Percentiles rank a stretch among this genome's conserved stretches.
phyloP scores from a whole-genome alignment of 768 basidiomycete genomes.

The Trametes villosa region DNA sequence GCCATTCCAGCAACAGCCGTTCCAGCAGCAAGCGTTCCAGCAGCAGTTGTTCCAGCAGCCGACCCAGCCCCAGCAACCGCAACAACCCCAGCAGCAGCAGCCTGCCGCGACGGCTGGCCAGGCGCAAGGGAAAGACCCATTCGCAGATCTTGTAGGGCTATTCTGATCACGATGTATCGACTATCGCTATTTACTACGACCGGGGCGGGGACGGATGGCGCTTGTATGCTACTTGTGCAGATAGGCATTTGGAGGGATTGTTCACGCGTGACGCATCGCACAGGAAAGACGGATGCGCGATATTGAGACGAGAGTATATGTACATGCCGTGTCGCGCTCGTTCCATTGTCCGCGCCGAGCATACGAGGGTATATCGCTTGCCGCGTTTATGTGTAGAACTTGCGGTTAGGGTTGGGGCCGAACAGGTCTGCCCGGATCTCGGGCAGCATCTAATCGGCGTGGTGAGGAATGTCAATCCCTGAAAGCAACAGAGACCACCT shows the following conservation, averaged over 20 bases:
- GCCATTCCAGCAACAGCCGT: slow-evolving; percentile 23
- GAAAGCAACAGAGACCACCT: slow-evolving; percentile 30
- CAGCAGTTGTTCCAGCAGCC: slow-evolving; percentile 20
- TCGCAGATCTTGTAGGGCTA: slow-evolving; percentile 79
- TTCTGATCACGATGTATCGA: slow-evolving; percentile 55
- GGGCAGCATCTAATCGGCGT: slow-evolving; percentile 78
- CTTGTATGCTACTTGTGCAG: slow-evolving; percentile 20
- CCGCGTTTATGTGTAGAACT: slow-evolving; percentile 71
- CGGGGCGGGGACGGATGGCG: slow-evolving; percentile 2
- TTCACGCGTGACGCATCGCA: not conserved
- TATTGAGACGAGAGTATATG: slow-evolving; percentile 1
- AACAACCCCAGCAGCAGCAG: slow-evolving; percentile 28
- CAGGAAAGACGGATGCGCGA: not conserved
- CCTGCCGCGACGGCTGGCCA: slow-evolving; percentile 27
- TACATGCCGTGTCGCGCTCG: slow-evolving; percentile 19
- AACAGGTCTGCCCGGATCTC: slow-evolving; percentile 91
- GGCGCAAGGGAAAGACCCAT: slow-evolving; percentile 68
- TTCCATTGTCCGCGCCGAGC: slow-evolving; percentile 17
- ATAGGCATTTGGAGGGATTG: not conserved
- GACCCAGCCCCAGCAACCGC: slow-evolving; percentile 29
- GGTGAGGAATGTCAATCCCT: not conserved
- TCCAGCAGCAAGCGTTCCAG: slow-evolving; percentile 13
- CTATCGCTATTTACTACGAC: slow-evolving; percentile 11
- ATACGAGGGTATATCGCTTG: slow-evolving; percentile 13
- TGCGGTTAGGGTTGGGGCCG: slow-evolving; percentile 88